phyloP scores from a whole-genome alignment of 257 asterid species.

The Osmanthus fragrans region DNA sequence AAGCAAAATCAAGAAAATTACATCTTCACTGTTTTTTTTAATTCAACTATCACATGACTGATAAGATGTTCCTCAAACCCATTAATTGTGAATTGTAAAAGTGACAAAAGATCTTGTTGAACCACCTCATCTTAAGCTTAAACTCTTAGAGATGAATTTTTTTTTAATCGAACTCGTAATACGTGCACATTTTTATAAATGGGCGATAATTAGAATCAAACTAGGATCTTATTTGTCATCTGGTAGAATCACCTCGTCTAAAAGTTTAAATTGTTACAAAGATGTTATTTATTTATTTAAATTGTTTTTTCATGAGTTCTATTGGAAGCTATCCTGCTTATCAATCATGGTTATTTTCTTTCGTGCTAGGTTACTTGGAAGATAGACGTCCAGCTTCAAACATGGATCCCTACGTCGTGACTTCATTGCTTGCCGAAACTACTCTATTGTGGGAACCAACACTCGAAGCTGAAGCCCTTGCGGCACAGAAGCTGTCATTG shows the following conservation, averaged over 20 bases:
- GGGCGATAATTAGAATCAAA: neutral
- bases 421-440: conserved; percentile 82
- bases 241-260: neutral
- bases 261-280: neutral
- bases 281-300: neutral
- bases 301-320: neutral
- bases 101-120: neutral
- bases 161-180: too few relatives aligned
- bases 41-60: neutral
- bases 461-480: conserved; percentile 86
- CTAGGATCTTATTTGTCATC: neutral
- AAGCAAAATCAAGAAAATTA: neutral
- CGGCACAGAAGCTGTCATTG: conserved; percentile 75
- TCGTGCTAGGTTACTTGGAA: conserved; percentile 78
- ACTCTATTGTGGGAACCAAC: conserved; percentile 93
- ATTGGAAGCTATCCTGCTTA: neutral
- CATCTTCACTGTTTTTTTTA: neutral
- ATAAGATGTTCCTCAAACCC: neutral
- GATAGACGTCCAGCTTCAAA: conserved; percentile 98
- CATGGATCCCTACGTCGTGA: conserved; percentile 97
- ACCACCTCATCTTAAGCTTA: neutral
- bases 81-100: neutral
- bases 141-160: too few relatives aligned
- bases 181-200: neutral
- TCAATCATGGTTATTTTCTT: neutral